Percentiles rank a stretch among this genome's conserved stretches.
Conservation (phyloP, 169 alveolate genomes). For the Plasmodium fragile region DNA sequence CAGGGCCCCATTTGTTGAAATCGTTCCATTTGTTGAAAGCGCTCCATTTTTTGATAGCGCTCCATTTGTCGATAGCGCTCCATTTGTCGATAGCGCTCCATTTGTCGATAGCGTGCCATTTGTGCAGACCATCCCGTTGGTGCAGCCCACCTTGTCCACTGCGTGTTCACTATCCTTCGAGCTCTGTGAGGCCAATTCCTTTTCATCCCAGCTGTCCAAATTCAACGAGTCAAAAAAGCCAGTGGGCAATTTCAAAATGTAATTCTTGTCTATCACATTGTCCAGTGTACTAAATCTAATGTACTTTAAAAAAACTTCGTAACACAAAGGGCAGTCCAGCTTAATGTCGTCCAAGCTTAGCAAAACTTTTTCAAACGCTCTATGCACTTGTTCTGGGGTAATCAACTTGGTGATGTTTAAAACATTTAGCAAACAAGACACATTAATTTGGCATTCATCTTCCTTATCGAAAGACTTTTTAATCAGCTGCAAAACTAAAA, state of each 20-base stretch:
- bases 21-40: neutral
- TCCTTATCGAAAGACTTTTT: slow-evolving; percentile 67
- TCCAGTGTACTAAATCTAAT: slow-evolving; percentile 66
- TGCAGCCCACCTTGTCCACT: neutral
- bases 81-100: neutral
- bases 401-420: slow-evolving; percentile 63
- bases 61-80: neutral
- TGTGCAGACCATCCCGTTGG: neutral
- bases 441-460: slow-evolving; percentile 69
- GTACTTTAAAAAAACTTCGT: slow-evolving; percentile 67
- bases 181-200: neutral
- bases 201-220: slow-evolving; percentile 21
- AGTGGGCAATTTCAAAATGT: slow-evolving; percentile 64
- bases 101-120: neutral
- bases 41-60: neutral
- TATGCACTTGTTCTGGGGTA: slow-evolving; percentile 61
- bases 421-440: slow-evolving; percentile 54
- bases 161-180: slow-evolving; percentile 4
- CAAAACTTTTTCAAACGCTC: slow-evolving; percentile 74
- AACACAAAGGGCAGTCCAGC: slow-evolving; percentile 72
- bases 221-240: slow-evolving; percentile 40
- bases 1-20: neutral
- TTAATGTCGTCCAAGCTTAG: slow-evolving; percentile 72
- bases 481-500: slow-evolving; percentile 50
- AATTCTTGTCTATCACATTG: slow-evolving; percentile 59